phyloP scores from a whole-genome alignment of 2,329 filamentous ascomycete genomes.

The Colletotrichum nymphaeae region DNA sequence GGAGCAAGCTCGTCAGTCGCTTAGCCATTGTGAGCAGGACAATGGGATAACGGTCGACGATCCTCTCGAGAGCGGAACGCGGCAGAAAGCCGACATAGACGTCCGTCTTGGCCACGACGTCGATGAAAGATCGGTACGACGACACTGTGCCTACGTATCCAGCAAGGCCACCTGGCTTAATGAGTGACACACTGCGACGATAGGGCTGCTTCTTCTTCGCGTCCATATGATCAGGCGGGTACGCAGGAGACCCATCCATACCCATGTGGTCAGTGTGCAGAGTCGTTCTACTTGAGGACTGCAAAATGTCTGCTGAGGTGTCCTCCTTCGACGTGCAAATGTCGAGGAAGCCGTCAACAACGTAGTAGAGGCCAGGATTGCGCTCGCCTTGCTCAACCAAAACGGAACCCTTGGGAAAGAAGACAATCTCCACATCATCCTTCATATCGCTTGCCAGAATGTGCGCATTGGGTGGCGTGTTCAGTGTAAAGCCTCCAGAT shows the following conservation, averaged over 20 bases:
- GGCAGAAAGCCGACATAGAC: conserved; percentile 98
- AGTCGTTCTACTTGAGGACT: conserved; percentile 48
- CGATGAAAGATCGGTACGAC: conserved; percentile 94
- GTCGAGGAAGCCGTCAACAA: conserved; percentile 96
- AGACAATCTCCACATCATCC: conserved; percentile 96
- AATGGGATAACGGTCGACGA: conserved; percentile 92
- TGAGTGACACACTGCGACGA: conserved; percentile 83
- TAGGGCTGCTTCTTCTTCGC: conserved; percentile 56
- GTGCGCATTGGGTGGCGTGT: conserved; percentile 72
- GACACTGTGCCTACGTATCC: conserved; percentile 96
- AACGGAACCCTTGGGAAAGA: conserved; percentile 93
- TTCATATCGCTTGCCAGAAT: conserved; percentile 81
- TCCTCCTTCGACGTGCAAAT: conserved; percentile 85
- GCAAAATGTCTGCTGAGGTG: conserved; percentile 53
- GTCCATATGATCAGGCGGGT: conserved; percentile 42
- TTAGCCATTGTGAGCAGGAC: conserved; percentile 97
- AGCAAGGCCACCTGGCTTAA: conserved; percentile 93
- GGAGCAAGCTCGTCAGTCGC: conserved; percentile 87
- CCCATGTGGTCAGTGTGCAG: conserved; percentile 35
- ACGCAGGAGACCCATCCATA: conserved; percentile 23
- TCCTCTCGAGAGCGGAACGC: conserved; percentile 84
- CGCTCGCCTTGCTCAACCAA: conserved; percentile 96
- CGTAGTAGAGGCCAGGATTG: conserved; percentile 97
- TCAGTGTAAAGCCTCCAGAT: conserved; percentile 73
- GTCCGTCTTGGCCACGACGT: conserved; percentile 97